Percentiles rank a stretch among this genome's conserved stretches.
Evolutionary conservation across 768 basidiomycete species (phyloP).

Genomic region (Kwoniella shandongensis): DNA sequence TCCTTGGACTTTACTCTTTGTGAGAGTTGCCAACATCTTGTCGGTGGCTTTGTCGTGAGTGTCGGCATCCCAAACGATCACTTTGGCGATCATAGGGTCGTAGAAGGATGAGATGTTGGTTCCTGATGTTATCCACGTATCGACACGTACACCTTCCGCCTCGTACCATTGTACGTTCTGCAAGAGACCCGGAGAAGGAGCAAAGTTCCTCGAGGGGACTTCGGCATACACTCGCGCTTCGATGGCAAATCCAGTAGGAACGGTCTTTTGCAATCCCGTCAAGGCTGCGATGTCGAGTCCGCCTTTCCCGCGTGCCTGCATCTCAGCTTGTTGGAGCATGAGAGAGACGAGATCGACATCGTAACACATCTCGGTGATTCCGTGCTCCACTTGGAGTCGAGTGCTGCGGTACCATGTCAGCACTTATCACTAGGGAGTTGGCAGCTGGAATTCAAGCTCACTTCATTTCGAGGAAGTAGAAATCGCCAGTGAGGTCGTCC

Average conservation of each 20-base stretch:
- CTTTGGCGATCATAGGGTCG: slow-evolving; percentile 59
- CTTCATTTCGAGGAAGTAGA: slow-evolving; percentile 74
- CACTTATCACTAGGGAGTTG: too few relatives aligned
- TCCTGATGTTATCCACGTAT: slow-evolving; percentile 60
- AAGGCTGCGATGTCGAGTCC: slow-evolving; percentile 17
- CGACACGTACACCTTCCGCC: slow-evolving; percentile 50
- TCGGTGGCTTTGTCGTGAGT: slow-evolving; percentile 58
- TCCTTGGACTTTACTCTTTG: slow-evolving; percentile 58
- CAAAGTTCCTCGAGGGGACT: slow-evolving; percentile 62
- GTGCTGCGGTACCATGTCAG: not conserved
- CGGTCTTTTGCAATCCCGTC: slow-evolving; percentile 10
- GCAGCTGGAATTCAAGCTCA: slow-evolving; percentile 5
- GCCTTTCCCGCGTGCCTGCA: slow-evolving; percentile 31
- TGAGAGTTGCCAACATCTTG: slow-evolving; percentile 56
- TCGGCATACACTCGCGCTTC: slow-evolving; percentile 67
- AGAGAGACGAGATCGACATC: slow-evolving; percentile 65
- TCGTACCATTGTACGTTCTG: slow-evolving; percentile 58
- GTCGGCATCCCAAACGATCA: slow-evolving; percentile 59
- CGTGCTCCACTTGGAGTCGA: slow-evolving; percentile 63
- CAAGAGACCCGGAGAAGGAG: slow-evolving; percentile 65
- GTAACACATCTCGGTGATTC: slow-evolving; percentile 63
- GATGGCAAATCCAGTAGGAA: slow-evolving; percentile 56
- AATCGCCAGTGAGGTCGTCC: slow-evolving; percentile 56
- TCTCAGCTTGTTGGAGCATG: slow-evolving; percentile 63
- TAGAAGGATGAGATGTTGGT: slow-evolving; percentile 56